Conservation (phyloP, 768 basidiomycete genomes). For the Macrolepiota albuminosa region DNA sequence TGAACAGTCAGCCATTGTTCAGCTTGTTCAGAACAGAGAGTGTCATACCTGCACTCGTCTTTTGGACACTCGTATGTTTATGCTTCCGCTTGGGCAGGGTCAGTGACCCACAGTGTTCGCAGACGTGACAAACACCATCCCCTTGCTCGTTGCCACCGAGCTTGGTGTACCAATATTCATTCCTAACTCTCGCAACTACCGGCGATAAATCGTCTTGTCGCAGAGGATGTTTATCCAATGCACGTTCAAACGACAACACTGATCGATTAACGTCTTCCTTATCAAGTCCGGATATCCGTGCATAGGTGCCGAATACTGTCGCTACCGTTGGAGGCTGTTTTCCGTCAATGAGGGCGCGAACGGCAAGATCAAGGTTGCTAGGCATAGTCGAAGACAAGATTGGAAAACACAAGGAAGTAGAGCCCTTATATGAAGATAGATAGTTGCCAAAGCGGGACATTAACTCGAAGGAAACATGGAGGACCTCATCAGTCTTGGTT, state of each 20-base stretch:
- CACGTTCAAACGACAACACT: conserved; percentile 14
- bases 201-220: conserved; percentile 9
- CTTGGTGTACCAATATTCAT: conserved; percentile 17
- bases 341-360: conserved; percentile 7
- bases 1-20: background rate
- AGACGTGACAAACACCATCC: conserved; percentile 10
- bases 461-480: background rate
- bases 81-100: background rate
- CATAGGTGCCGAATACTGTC: conserved; percentile 13
- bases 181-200: conserved; percentile 13
- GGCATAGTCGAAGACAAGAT: conserved; percentile 7
- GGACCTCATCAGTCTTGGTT: conserved; percentile 11
- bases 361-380: conserved; percentile 15
- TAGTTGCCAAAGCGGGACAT: background rate
- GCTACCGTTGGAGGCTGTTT: conserved; percentile 13
- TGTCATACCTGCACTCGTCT: background rate
- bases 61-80: background rate
- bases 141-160: conserved; percentile 14
- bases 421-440: background rate
- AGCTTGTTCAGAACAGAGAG: background rate
- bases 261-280: conserved; percentile 5
- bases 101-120: conserved; percentile 13
- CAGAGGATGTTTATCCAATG: conserved; percentile 15
- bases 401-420: background rate
- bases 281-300: conserved; percentile 14